These are phyloP conservation scores for Galeopsis tetrahit DNA, from an alignment of 257 asterid genomes.

Conservation along the genomic window DNA sequence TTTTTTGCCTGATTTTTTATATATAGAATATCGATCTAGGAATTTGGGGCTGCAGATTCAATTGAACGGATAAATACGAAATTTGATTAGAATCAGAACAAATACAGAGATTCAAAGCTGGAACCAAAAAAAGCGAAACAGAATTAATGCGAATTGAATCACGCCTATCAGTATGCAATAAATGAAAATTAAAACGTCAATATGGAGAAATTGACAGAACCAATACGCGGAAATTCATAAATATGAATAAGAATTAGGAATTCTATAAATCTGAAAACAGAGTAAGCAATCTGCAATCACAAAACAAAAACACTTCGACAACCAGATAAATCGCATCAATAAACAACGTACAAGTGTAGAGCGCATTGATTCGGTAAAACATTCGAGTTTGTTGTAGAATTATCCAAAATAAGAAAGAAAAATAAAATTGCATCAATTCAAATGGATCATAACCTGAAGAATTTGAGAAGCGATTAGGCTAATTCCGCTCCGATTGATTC, in stretches of 20 bases:
- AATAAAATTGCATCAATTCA: background rate
- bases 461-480: slow-evolving; percentile 17
- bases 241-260: background rate
- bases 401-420: background rate
- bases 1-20: slow-evolving; percentile 9
- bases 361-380: slow-evolving; percentile 19
- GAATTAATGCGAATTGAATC: slow-evolving; percentile 14
- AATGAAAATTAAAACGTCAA: slow-evolving; percentile 16
- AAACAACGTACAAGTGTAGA: background rate
- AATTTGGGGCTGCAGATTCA: slow-evolving; percentile 52
- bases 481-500: slow-evolving; percentile 26
- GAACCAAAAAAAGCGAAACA: slow-evolving; percentile 29
- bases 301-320: background rate
- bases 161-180: slow-evolving; percentile 1
- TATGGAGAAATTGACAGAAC: background rate
- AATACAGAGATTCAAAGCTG: slow-evolving; percentile 32
- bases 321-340: background rate
- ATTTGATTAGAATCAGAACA: slow-evolving; percentile 37
- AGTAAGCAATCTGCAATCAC: background rate
- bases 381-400: background rate
- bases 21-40: background rate
- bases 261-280: slow-evolving; percentile 18
- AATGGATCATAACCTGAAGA: slow-evolving; percentile 37
- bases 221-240: background rate
- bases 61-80: slow-evolving; percentile 29